Evolutionary conservation across 1,284 basidiomycete genomes (phyloP).

Genomic region (Ustilago lituana): DNA sequence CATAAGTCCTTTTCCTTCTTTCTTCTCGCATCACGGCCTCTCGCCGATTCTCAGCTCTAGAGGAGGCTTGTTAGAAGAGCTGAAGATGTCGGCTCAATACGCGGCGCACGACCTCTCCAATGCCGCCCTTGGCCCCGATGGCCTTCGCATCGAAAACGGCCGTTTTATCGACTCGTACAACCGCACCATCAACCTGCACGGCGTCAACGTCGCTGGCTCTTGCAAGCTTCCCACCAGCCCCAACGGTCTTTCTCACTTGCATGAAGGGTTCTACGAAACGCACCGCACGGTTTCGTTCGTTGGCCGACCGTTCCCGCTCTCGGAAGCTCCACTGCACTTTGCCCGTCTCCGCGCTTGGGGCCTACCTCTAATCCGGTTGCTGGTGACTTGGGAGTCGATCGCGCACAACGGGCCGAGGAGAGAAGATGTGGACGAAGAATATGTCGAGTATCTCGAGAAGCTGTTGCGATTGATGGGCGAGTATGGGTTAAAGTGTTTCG

Average conservation of each 20-base stretch:
- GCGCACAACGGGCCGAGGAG: constrained; percentile 76
- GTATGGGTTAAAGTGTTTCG: constrained; percentile 83
- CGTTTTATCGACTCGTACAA: constrained; percentile 64
- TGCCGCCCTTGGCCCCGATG: constrained; percentile 39
- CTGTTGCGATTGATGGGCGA: constrained; percentile 80
- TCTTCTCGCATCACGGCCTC: background rate
- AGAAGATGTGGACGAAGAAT: constrained; percentile 78
- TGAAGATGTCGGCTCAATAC: constrained; percentile 16
- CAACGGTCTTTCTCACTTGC: constrained; percentile 46
- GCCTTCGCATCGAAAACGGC: constrained; percentile 29
- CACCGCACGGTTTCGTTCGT: constrained; percentile 67
- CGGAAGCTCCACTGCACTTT: constrained; percentile 62
- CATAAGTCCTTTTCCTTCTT: no score
- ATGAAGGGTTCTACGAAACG: constrained; percentile 59
- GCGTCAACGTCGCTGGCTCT: constrained; percentile 67
- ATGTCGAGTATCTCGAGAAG: constrained; percentile 80
- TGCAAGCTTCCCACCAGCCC: constrained; percentile 63
- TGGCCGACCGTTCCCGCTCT: constrained; percentile 67
- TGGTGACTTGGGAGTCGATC: constrained; percentile 94
- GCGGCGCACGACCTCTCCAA: constrained; percentile 54
- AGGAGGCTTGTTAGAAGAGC: no score
- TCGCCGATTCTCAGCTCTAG: no score
- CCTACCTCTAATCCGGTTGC: constrained; percentile 71
- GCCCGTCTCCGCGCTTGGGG: constrained; percentile 67
- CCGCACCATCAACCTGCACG: constrained; percentile 66